phyloP scores from a whole-genome alignment of 768 basidiomycete genomes.

The Boletus pseudopeckii region DNA sequence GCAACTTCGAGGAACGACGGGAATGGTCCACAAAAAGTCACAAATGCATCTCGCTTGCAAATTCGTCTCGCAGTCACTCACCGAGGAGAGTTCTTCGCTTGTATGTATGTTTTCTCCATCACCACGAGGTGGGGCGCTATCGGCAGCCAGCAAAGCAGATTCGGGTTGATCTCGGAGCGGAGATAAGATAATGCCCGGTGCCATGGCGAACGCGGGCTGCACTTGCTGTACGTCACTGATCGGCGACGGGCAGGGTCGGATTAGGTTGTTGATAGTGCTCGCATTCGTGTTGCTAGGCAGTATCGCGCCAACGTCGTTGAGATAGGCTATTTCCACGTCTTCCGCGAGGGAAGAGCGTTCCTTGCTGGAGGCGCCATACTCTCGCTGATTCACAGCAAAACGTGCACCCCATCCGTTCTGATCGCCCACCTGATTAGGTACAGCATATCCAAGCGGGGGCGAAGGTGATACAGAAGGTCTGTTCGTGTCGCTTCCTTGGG shows the following conservation, averaged over 20 bases:
- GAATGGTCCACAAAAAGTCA: neutral
- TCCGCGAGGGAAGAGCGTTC: constrained; percentile 8
- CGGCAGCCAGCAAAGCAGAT: constrained; percentile 6
- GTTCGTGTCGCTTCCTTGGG: constrained; percentile 4
- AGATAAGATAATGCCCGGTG: constrained; percentile 27
- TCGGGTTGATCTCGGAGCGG: constrained; percentile 21
- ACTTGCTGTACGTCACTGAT: constrained; percentile 16
- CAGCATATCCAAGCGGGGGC: neutral
- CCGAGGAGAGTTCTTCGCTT: constrained; percentile 5
- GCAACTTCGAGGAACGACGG: constrained; percentile 11
- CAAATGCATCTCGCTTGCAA: constrained; percentile 1
- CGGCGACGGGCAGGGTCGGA: constrained; percentile 2
- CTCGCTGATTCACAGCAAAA: constrained; percentile 9
- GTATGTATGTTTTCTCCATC: constrained; percentile 11
- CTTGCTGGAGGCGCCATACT: constrained; percentile 7
- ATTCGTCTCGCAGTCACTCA: constrained; percentile 15
- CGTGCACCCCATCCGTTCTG: constrained; percentile 14
- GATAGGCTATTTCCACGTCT: constrained; percentile 9
- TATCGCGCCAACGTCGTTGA: neutral
- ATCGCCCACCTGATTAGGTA: constrained; percentile 13
- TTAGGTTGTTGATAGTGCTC: neutral
- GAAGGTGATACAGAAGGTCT: neutral
- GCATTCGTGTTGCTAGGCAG: constrained; percentile 10
- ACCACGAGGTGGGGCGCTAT: constrained; percentile 12
- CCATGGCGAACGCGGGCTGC: constrained; percentile 17